Conservation (phyloP, 768 basidiomycete genomes). For the Postia placenta region DNA sequence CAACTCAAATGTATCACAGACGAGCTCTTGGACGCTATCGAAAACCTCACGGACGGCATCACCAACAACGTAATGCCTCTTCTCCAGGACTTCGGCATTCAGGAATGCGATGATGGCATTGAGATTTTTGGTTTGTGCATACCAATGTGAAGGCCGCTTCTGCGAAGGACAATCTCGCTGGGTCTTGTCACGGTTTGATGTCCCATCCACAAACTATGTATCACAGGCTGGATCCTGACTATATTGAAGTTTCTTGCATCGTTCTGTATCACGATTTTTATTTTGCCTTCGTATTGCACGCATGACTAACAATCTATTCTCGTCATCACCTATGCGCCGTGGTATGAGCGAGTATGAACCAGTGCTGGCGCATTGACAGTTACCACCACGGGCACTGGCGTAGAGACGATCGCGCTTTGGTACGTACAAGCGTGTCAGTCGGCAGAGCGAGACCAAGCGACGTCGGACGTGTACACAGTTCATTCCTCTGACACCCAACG, state of each 20-base stretch:
- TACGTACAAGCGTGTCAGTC: no score
- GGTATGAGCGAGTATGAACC: no score
- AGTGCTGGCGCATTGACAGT: no score
- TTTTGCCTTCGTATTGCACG: constrained; percentile 10
- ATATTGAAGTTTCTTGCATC: constrained; percentile 10
- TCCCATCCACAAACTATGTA: constrained; percentile 9
- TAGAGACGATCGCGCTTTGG: no score
- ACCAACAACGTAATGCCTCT: constrained; percentile 36
- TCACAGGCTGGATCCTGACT: constrained; percentile 14
- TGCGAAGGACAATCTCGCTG: background rate
- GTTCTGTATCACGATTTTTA: constrained; percentile 13
- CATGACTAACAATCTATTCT: constrained; percentile 14
- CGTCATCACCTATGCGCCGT: background rate
- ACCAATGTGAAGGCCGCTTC: constrained; percentile 4
- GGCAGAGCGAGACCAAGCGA: no score
- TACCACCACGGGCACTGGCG: no score
- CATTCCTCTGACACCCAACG: constrained; percentile 64
- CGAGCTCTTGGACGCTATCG: constrained; percentile 38
- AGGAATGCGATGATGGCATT: constrained; percentile 24
- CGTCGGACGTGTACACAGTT: background rate
- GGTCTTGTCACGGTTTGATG: background rate
- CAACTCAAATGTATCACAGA: constrained; percentile 58
- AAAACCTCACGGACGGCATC: constrained; percentile 43
- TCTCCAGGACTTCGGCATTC: constrained; percentile 22
- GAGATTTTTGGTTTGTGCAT: constrained; percentile 15